Evolutionary conservation across 1,284 basidiomycete genomes (phyloP).

Genomic region (Cutaneotrichosporon arboriforme): DNA sequence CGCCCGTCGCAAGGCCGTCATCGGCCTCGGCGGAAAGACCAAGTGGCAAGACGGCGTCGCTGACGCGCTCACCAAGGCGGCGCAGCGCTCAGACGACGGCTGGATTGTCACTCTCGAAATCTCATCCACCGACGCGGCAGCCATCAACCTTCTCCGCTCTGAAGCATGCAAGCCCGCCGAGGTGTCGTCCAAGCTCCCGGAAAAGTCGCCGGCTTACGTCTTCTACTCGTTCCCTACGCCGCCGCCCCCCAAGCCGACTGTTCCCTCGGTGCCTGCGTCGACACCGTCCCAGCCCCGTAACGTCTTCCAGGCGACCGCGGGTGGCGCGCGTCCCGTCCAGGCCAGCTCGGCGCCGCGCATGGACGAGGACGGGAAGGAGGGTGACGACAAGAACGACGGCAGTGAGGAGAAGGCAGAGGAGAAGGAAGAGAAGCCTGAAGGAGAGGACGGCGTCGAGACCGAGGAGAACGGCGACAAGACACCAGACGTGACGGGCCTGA

Average conservation of each 20-base stretch:
- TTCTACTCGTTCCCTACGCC: slow-evolving; percentile 65
- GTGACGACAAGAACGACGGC: neutral
- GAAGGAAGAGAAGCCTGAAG: neutral
- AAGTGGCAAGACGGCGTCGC: slow-evolving; percentile 61
- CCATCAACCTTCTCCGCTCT: slow-evolving; percentile 32
- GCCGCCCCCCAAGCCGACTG: slow-evolving; percentile 22
- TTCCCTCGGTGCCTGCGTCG: slow-evolving; percentile 2
- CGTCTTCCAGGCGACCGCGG: slow-evolving; percentile 40
- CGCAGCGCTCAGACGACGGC: slow-evolving; percentile 51
- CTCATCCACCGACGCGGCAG: slow-evolving; percentile 22
- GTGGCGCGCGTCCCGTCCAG: slow-evolving; percentile 31
- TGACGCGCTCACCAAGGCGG: slow-evolving; percentile 59
- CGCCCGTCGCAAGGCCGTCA: slow-evolving; percentile 35
- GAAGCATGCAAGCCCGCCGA: slow-evolving; percentile 45
- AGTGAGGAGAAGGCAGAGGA: slow-evolving; percentile 11
- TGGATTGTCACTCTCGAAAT: slow-evolving; percentile 57
- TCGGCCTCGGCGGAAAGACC: slow-evolving; percentile 49
- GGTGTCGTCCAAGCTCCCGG: slow-evolving; percentile 47
- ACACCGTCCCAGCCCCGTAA: slow-evolving; percentile 24
- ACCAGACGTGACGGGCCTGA: slow-evolving; percentile 9
- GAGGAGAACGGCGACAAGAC: slow-evolving; percentile 7
- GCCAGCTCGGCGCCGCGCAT: slow-evolving; percentile 14
- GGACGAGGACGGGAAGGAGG: slow-evolving; percentile 8
- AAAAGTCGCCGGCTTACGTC: slow-evolving; percentile 53
- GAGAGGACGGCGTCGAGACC: slow-evolving; percentile 6